These are phyloP conservation scores for Macrophomina tecta DNA, from an alignment of 2,329 filamentous ascomycete genomes.

Conservation along the genomic window DNA sequence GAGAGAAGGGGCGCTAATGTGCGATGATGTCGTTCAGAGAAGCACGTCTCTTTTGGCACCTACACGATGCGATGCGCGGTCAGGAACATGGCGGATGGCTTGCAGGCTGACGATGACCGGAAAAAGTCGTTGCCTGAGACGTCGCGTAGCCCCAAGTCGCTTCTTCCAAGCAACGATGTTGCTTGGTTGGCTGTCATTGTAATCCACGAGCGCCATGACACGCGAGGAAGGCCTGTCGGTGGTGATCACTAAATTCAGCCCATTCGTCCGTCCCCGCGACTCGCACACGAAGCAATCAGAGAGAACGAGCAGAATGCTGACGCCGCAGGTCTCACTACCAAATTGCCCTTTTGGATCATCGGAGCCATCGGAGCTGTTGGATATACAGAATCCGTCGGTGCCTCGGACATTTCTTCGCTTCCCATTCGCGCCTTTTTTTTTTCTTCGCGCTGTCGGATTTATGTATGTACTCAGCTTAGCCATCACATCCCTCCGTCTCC, in stretches of 20 bases:
- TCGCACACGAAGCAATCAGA: not conserved
- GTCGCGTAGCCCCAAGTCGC: not conserved
- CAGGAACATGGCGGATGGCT: not conserved
- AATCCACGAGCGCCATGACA: not conserved
- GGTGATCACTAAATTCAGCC: not conserved
- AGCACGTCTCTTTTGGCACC: not conserved
- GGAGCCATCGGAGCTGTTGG: slow-evolving; percentile 1
- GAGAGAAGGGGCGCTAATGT: slow-evolving; percentile 11
- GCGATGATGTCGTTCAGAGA: slow-evolving; percentile 3
- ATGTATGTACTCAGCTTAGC: slow-evolving; percentile 3
- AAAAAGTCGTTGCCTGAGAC: not conserved
- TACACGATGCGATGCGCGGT: not conserved
- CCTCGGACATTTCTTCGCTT: not conserved
- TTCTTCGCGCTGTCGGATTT: not conserved
- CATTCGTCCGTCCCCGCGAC: not conserved
- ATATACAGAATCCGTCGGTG: not conserved
- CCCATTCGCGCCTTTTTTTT: not conserved
- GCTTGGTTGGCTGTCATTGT: not conserved
- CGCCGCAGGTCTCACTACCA: not conserved
- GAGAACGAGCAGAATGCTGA: not conserved
- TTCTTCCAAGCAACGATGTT: not conserved
- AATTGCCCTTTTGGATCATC: not conserved
- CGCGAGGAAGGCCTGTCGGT: not conserved
- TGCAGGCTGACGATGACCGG: not conserved
- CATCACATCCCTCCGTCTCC: not conserved